Evolutionary conservation across 495 filamentous ascomycete genomes (phyloP), one percentile per base, ranked within the genome.

Genomic region (Amniculicola lignicola): DNA sequence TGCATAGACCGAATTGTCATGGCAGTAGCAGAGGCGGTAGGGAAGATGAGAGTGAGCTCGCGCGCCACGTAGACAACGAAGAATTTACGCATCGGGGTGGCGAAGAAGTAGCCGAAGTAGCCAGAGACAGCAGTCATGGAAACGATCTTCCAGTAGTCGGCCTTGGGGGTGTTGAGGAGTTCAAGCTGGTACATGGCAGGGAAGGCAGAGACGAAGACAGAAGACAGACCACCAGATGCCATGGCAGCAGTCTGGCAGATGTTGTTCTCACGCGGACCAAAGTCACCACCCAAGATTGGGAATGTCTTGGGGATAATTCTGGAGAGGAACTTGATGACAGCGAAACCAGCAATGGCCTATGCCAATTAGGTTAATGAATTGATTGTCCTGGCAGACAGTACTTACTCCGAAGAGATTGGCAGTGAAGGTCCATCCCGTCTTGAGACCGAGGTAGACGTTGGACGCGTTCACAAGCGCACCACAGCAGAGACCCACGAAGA

Each of bases 41-140:
- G 82, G 68, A 86, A 85, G 54, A 84, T 74, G 41, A 86, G 73
- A 46, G 73, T 76, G 47, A 85, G 69, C 66, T 85, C 82, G 21
- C 80, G 74, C 19, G 77, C 81, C 18, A 85, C 78, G 57, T 84
- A 78, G 58, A 85, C 72, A 69, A 86, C 79, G 70, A 85, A 86
- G 71, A 86, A 86, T 57, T 83, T 83, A 38, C 83, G 80, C 33
- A 86, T 37, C 59, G 42, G 83, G 1, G 81, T 84, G 43, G 79
- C 82, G 61, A 83, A 85, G 68, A 85, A 84, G 21, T 85, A 66
- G n/a, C 83, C 82, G 61, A 83, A 80, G 69, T 83, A 86, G n/a
- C 80, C 79, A 41, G 76, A 74, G 54, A 83, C 77, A 44, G 80
- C 74, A 11, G 82, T 84, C 51, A 86, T 77, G 25, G 79, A 79